These are phyloP conservation scores for Podaxis sp. DNA, from an alignment of 768 basidiomycete genomes.

Conservation along the genomic window DNA sequence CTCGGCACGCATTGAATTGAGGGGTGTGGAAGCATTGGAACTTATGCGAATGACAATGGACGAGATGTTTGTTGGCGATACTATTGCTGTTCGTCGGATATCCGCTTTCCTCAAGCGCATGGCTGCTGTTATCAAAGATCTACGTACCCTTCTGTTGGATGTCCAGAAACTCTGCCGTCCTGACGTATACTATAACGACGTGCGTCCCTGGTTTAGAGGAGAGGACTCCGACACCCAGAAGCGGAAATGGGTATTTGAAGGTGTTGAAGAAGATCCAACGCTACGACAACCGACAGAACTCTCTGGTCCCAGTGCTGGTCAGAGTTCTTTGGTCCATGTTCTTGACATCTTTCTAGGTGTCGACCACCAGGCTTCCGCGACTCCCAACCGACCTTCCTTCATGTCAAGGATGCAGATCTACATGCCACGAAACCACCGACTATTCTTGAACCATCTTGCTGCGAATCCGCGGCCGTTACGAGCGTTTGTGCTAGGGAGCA, in stretches of 20 bases:
- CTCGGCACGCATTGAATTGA: constrained; percentile 86
- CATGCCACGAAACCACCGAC: constrained; percentile 82
- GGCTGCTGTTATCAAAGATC: constrained; percentile 62
- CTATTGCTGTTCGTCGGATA: constrained; percentile 63
- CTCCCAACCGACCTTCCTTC: constrained; percentile 42
- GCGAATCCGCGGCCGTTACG: constrained; percentile 64
- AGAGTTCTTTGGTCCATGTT: constrained; percentile 77
- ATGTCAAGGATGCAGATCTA: constrained; percentile 77
- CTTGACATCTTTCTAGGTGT: constrained; percentile 76
- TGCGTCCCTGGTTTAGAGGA: constrained; percentile 86
- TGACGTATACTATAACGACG: constrained; percentile 66
- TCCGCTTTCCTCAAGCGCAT: constrained; percentile 66
- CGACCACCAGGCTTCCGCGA: constrained; percentile 42
- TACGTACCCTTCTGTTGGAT: constrained; percentile 62
- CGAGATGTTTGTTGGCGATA: constrained; percentile 83
- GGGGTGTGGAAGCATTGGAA: constrained; percentile 81
- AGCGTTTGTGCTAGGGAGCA: constrained; percentile 42
- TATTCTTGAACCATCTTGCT: constrained; percentile 70
- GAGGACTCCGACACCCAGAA: constrained; percentile 52
- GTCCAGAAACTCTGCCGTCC: constrained; percentile 81
- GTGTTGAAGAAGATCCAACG: constrained; percentile 41
- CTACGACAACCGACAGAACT: constrained; percentile 51
- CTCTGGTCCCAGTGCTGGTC: constrained; percentile 85
- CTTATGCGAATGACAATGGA: constrained; percentile 90
- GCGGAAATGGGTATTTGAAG: constrained; percentile 51